phyloP scores from a whole-genome alignment of 371 early-diverging fungal genomes.

The Blakeslea trispora region DNA sequence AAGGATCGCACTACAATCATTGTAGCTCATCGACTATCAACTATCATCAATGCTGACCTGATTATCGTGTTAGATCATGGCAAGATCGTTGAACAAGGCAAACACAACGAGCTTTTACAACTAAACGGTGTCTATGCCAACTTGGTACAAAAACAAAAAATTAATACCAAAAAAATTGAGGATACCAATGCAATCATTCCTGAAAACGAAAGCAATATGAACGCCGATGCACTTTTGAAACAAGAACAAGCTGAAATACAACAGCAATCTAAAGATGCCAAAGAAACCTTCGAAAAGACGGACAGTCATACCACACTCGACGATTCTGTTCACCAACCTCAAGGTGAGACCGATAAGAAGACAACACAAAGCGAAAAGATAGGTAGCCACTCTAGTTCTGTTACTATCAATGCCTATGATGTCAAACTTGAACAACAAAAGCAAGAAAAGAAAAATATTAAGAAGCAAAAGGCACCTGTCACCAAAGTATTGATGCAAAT shows the following conservation, averaged over 20 bases:
- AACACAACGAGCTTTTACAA: constrained; percentile 65
- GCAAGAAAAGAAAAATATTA: constrained; percentile 35
- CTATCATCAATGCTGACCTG: constrained; percentile 76
- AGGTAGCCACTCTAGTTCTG: constrained; percentile 5
- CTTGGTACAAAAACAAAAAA: constrained; percentile 61
- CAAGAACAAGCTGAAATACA: constrained; percentile 31
- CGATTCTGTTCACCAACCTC: neutral
- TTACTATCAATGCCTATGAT: constrained; percentile 38
- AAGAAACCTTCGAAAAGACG: constrained; percentile 1
- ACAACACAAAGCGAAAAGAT: constrained; percentile 5
- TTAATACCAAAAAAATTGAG: constrained; percentile 6
- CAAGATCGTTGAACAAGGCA: constrained; percentile 69
- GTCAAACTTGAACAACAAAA: constrained; percentile 43
- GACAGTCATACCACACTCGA: constrained; percentile 12
- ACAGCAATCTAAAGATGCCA: neutral
- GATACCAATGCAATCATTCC: neutral
- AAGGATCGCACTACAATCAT: constrained; percentile 85
- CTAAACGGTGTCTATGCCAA: constrained; percentile 54
- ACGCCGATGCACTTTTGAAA: constrained; percentile 6
- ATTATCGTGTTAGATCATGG: constrained; percentile 84
- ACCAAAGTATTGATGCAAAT: constrained; percentile 34
- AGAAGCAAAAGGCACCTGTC: constrained; percentile 50
- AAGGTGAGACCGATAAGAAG: neutral
- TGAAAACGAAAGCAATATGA: neutral
- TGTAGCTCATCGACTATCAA: constrained; percentile 89